phyloP scores from a whole-genome alignment of 2,329 filamentous ascomycete genomes.

The Aspergillus jensenii region DNA sequence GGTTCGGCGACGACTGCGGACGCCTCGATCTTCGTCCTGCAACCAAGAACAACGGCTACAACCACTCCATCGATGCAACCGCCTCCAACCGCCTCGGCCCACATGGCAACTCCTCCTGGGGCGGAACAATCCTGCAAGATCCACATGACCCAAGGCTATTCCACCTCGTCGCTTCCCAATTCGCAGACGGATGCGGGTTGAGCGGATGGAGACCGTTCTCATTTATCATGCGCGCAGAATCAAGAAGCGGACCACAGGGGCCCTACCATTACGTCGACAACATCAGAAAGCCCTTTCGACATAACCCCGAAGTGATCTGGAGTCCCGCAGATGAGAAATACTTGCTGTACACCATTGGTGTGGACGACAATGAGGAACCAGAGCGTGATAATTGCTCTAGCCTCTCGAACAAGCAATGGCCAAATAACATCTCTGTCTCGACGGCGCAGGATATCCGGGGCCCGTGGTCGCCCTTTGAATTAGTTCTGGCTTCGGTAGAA shows the following conservation, averaged over 20 bases:
- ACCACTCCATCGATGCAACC: constrained; percentile 36
- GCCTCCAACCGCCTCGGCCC: constrained; percentile 12
- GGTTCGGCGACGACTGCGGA: constrained; percentile 46
- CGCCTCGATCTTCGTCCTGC: constrained; percentile 47
- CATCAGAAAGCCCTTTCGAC: constrained; percentile 45
- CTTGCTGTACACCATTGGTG: constrained; percentile 49
- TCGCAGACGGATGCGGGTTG: constrained; percentile 48
- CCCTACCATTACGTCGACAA: constrained; percentile 46
- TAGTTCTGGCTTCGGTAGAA: not conserved
- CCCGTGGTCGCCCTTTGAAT: constrained; percentile 1
- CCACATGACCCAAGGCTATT: constrained; percentile 38
- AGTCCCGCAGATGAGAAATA: constrained; percentile 47
- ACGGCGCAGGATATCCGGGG: constrained; percentile 1
- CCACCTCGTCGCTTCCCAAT: constrained; percentile 49
- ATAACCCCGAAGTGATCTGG: constrained; percentile 49
- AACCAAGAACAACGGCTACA: constrained; percentile 45
- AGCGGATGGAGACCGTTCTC: constrained; percentile 50
- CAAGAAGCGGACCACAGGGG: constrained; percentile 42
- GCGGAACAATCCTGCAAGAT: constrained; percentile 49
- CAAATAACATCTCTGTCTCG: constrained; percentile 16
- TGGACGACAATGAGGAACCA: constrained; percentile 24
- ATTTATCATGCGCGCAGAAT: constrained; percentile 49
- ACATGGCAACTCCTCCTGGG: constrained; percentile 49
- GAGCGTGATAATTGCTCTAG: constrained; percentile 17
- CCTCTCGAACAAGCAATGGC: constrained; percentile 6